These are phyloP conservation scores for Alliaria petiolata DNA, from an alignment of 345 rosid species.

Conservation along the genomic window DNA sequence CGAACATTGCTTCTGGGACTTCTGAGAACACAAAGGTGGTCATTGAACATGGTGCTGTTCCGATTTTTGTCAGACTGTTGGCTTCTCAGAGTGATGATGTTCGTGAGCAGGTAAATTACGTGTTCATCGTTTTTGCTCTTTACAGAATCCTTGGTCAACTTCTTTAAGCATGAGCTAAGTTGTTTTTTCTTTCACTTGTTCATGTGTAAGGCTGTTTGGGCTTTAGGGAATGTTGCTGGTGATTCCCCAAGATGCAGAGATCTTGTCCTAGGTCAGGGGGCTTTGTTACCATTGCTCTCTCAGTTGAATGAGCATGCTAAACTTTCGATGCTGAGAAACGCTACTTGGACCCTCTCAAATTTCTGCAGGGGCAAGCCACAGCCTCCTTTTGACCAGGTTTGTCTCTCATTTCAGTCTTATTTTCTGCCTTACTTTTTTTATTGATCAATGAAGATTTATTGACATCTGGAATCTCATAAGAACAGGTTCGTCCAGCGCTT, in stretches of 20 bases:
- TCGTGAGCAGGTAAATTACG: conserved; percentile 74
- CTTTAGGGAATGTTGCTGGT: conserved; percentile 39
- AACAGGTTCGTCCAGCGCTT: conserved; percentile 82
- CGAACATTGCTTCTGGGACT: conserved; percentile 86
- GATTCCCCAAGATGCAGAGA: conserved; percentile 38
- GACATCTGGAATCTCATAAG: neutral
- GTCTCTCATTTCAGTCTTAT: neutral
- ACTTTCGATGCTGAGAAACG: conserved; percentile 38
- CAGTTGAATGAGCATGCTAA: conserved; percentile 39
- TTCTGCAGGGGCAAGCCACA: conserved; percentile 87
- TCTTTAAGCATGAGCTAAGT: neutral
- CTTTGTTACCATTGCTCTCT: conserved; percentile 32
- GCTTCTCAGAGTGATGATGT: conserved; percentile 75
- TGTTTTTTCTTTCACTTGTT: neutral
- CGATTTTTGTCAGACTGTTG: conserved; percentile 62
- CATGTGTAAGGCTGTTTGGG: conserved; percentile 35
- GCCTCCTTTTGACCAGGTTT: conserved; percentile 79
- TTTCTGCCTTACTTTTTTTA: neutral
- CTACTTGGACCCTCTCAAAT: conserved; percentile 41
- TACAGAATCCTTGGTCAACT: neutral
- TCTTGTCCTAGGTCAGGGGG: conserved; percentile 34
- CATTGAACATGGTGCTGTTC: conserved; percentile 79
- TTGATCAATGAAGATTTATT: neutral
- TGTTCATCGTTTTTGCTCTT: neutral
- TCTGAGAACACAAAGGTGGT: conserved; percentile 80